phyloP scores from a whole-genome alignment of 1,284 basidiomycete genomes.

The Xerocomus minutiporus region DNA sequence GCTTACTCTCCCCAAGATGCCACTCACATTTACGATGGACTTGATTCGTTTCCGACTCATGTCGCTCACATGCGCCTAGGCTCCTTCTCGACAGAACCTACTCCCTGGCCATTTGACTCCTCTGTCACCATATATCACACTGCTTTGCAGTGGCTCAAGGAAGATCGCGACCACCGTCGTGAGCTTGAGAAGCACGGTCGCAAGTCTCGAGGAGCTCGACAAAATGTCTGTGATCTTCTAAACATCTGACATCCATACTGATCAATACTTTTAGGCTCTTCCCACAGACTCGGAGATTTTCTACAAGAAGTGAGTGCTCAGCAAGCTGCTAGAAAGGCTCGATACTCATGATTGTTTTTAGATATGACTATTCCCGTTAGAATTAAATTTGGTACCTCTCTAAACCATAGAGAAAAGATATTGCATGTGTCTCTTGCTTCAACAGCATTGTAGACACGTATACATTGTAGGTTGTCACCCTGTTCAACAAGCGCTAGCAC shows the following conservation, averaged over 20 bases:
- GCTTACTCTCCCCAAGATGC: slow-evolving; percentile 56
- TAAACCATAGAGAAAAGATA: neutral
- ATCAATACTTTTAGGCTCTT: slow-evolving; percentile 36
- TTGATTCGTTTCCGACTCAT: slow-evolving; percentile 84
- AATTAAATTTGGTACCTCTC: slow-evolving; percentile 29
- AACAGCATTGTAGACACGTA: slow-evolving; percentile 14
- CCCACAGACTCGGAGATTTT: slow-evolving; percentile 83
- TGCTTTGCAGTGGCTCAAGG: slow-evolving; percentile 81
- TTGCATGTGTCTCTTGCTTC: slow-evolving; percentile 11
- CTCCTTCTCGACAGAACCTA: slow-evolving; percentile 59
- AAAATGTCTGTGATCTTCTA: slow-evolving; percentile 43
- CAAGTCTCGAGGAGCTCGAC: slow-evolving; percentile 67
- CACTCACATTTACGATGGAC: slow-evolving; percentile 93
- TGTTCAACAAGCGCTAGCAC: slow-evolving; percentile 3
- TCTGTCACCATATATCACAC: slow-evolving; percentile 52
- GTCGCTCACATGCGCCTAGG: slow-evolving; percentile 87
- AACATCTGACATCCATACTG: neutral
- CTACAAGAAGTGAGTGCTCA: slow-evolving; percentile 70
- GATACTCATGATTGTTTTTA: slow-evolving; percentile 26
- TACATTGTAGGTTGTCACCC: neutral
- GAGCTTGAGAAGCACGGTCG: slow-evolving; percentile 56
- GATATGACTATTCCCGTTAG: slow-evolving; percentile 61
- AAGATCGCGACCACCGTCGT: slow-evolving; percentile 68
- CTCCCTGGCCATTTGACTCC: slow-evolving; percentile 54
- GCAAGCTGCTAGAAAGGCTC: neutral